Conservation (phyloP, 1,139 yeast genomes). For the Blastobotrys persicus region DNA sequence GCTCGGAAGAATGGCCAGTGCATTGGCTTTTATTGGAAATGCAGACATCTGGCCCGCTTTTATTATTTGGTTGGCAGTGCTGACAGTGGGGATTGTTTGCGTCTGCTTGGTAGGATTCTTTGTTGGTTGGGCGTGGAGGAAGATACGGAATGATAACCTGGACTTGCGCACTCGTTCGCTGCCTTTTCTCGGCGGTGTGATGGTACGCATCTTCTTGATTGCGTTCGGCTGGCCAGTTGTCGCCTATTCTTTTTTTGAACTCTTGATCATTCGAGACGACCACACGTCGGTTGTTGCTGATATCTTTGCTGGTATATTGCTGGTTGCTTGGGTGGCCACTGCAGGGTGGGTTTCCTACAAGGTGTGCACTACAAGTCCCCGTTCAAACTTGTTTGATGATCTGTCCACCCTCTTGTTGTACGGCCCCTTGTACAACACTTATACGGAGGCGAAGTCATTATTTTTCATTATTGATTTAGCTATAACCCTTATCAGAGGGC, state of each 20-base stretch:
- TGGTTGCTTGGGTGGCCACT: constrained; percentile 30
- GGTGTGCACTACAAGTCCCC: constrained; percentile 23
- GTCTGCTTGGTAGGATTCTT: constrained; percentile 17
- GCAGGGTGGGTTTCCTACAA: constrained; percentile 24
- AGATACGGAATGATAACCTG: constrained; percentile 18
- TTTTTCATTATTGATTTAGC: constrained; percentile 28
- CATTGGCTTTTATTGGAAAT: constrained; percentile 28
- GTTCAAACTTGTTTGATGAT: constrained; percentile 30
- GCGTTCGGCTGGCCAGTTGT: constrained; percentile 36
- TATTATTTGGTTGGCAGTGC: constrained; percentile 35
- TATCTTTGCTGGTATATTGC: constrained; percentile 33
- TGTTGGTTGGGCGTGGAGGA: constrained; percentile 22
- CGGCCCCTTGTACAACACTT: constrained; percentile 36
- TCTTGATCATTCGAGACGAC: constrained; percentile 25
- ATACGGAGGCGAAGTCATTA: constrained; percentile 24
- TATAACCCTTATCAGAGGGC: constrained; percentile 32
- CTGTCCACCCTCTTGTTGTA: constrained; percentile 30
- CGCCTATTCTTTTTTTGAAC: constrained; percentile 35
- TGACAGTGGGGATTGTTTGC: constrained; percentile 21
- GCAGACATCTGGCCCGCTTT: constrained; percentile 38
- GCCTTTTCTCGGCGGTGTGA: constrained; percentile 31
- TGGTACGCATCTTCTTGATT: constrained; percentile 29
- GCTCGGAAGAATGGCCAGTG: constrained; percentile 30
- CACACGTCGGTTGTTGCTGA: constrained; percentile 28
- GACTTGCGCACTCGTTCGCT: constrained; percentile 9